These are phyloP conservation scores for Monilinia fructicola DNA, from an alignment of 2,329 filamentous ascomycete genomes.

Conservation along the genomic window DNA sequence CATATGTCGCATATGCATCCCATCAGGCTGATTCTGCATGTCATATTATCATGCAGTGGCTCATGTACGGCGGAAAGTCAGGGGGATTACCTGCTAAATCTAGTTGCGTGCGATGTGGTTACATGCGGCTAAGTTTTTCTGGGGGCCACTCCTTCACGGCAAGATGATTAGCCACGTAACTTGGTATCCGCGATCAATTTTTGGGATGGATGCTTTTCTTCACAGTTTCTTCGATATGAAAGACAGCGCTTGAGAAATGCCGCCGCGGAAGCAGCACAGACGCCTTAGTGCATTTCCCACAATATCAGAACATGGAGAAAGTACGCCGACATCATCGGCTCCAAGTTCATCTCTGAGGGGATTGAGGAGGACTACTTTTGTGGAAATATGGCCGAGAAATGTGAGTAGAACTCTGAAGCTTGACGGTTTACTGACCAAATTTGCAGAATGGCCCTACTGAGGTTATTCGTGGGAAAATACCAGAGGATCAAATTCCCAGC, in stretches of 20 bases:
- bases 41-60: constrained; percentile 7
- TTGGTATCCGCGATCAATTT: not conserved
- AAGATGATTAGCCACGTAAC: not conserved
- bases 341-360: not conserved
- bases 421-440: too few relatives aligned
- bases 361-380: constrained; percentile 7
- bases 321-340: not conserved
- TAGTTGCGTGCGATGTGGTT: not conserved
- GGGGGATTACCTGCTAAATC: constrained; percentile 18
- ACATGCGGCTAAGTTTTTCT: constrained; percentile 4
- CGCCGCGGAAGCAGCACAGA: constrained; percentile 13
- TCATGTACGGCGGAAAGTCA: not conserved
- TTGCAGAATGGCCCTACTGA: constrained; percentile 9
- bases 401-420: not conserved
- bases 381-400: constrained; percentile 17
- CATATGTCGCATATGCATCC: not conserved
- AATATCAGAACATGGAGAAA: constrained; percentile 12
- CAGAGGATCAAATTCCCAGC: constrained; percentile 5
- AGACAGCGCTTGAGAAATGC: not conserved
- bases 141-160: constrained; percentile 8
- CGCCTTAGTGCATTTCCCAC: constrained; percentile 17
- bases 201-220: not conserved
- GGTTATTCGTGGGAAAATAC: constrained; percentile 7
- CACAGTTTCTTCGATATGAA: not conserved
- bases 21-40: constrained; percentile 1